A percentile compares a stretch with the other conserved stretches of the same genome.
These are phyloP conservation scores for Apiospora hydei DNA, from an alignment of 2,329 filamentous ascomycete genomes.

Conservation along the genomic window DNA sequence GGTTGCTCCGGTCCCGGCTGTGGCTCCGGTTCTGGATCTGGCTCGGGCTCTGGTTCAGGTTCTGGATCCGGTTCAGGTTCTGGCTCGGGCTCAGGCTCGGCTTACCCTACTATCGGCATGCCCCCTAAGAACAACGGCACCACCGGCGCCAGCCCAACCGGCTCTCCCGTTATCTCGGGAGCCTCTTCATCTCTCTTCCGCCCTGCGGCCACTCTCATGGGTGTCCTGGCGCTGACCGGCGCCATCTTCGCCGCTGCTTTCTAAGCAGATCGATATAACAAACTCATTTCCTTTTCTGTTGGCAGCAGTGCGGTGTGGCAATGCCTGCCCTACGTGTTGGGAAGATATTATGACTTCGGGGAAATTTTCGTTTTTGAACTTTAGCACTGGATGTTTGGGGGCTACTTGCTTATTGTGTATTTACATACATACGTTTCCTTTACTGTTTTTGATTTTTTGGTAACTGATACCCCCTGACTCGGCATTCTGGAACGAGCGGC, in stretches of 20 bases:
- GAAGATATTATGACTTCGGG: not conserved
- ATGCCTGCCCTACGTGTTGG: not conserved
- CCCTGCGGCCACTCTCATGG: conserved; percentile 8
- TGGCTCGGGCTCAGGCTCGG: conserved; percentile 3
- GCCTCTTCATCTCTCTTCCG: not conserved
- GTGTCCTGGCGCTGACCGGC: conserved; percentile 17
- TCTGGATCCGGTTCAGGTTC: not conserved
- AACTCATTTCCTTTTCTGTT: no score
- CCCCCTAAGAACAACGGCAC: conserved; percentile 12
- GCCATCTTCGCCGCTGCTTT: conserved; percentile 21
- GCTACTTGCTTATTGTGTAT: not conserved
- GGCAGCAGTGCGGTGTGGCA: not conserved
- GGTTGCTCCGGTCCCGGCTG: not conserved
- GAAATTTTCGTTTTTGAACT: not conserved
- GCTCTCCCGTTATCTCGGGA: not conserved
- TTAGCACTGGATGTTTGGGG: conserved; percentile 9
- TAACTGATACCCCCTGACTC: conserved; percentile 16
- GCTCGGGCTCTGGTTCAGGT: not conserved
- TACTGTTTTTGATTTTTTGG: not conserved
- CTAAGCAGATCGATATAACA: not conserved
- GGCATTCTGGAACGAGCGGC: conserved; percentile 8
- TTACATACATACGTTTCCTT: not conserved
- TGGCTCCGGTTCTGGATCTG: conserved; percentile 6
- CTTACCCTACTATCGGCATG: conserved; percentile 12
- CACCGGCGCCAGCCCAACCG: not conserved